phyloP scores from a whole-genome alignment of 805 yeast species.

The Metschnikowia matae region DNA sequence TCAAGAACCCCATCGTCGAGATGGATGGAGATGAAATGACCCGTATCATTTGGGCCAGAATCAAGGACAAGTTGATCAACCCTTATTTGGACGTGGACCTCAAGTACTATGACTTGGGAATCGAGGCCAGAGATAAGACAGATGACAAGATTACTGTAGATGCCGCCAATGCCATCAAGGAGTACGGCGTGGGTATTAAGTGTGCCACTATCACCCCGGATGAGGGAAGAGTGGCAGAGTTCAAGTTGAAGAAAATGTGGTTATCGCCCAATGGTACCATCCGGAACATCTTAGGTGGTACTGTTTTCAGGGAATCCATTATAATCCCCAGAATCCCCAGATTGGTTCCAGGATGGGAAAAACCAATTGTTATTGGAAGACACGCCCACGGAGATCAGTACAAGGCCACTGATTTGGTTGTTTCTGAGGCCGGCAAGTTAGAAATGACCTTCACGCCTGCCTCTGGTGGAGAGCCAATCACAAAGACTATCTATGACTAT shows the following conservation, averaged over 20 bases:
- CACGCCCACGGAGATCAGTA: slow-evolving; percentile 98
- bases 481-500: slow-evolving; percentile 63
- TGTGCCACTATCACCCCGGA: slow-evolving; percentile 99
- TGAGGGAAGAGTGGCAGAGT: slow-evolving; percentile 92
- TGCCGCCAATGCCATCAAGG: slow-evolving; percentile 83
- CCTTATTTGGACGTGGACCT: slow-evolving; percentile 87
- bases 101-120: slow-evolving; percentile 87
- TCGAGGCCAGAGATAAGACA: slow-evolving; percentile 81
- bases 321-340: slow-evolving; percentile 86
- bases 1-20: slow-evolving; percentile 87
- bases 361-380: slow-evolving; percentile 95
- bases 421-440: slow-evolving; percentile 76
- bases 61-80: slow-evolving; percentile 76
- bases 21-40: slow-evolving; percentile 99
- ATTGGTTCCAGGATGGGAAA: slow-evolving; percentile 86
- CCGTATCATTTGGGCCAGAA: slow-evolving; percentile 89
- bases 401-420: slow-evolving; percentile 81
- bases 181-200: slow-evolving; percentile 90
- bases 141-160: slow-evolving; percentile 85
- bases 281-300: slow-evolving; percentile 92
- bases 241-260: slow-evolving; percentile 93
- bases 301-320: slow-evolving; percentile 95
- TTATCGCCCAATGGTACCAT: slow-evolving; percentile 95
- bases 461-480: slow-evolving; percentile 53
- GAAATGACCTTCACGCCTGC: slow-evolving; percentile 72